phyloP scores from a whole-genome alignment of 2,329 filamentous ascomycete species.

The Alternaria gaisen region DNA sequence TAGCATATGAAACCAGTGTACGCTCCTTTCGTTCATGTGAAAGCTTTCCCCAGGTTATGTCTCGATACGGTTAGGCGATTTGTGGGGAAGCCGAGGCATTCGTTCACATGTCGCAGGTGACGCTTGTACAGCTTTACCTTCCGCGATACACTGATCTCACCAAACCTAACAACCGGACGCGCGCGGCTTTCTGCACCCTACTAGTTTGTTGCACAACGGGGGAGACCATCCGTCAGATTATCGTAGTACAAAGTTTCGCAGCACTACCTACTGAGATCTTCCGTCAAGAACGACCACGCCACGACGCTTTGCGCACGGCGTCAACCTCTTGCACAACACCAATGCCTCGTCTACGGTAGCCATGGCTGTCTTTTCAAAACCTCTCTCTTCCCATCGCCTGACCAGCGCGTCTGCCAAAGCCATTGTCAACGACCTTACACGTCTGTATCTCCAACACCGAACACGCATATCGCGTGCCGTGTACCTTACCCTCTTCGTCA shows the following conservation, averaged over 20 bases:
- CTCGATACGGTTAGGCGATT: conserved; percentile 14
- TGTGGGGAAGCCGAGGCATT: conserved; percentile 36
- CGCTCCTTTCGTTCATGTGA: conserved; percentile 9
- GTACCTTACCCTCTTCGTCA: conserved; percentile 54
- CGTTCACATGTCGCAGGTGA: conserved; percentile 32
- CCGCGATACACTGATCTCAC: conserved; percentile 7
- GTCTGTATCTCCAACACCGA: conserved; percentile 50
- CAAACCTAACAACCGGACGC: conserved; percentile 20
- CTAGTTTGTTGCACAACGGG: background rate
- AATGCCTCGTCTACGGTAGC: conserved; percentile 36
- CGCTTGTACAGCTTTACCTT: conserved; percentile 21
- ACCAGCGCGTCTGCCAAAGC: conserved; percentile 47
- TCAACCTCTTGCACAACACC: background rate
- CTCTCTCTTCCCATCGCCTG: conserved; percentile 41
- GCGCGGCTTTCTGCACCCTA: background rate
- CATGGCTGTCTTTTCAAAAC: conserved; percentile 55
- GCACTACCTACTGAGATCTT: background rate
- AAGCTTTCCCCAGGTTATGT: conserved; percentile 18
- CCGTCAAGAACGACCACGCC: conserved; percentile 7
- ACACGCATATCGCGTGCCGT: conserved; percentile 54
- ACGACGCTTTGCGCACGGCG: conserved; percentile 7
- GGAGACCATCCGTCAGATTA: background rate
- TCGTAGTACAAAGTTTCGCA: background rate
- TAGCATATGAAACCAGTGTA: background rate
- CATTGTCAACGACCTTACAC: conserved; percentile 50